Evolutionary conservation across 2,329 filamentous ascomycete species (phyloP), one percentile per base, ranked within the genome.

Genomic region (Xylaria sp.): DNA sequence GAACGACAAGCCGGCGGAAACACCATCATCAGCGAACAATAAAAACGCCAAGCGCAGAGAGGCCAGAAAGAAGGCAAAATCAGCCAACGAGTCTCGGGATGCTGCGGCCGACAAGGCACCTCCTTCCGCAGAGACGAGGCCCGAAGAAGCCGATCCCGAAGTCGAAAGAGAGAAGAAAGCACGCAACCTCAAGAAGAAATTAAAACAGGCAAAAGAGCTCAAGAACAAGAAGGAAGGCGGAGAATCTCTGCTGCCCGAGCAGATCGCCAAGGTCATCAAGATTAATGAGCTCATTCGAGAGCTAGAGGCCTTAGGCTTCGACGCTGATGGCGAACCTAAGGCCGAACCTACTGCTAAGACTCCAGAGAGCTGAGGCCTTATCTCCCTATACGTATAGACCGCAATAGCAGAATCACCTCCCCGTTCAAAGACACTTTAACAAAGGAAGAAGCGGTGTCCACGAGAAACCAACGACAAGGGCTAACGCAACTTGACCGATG

Each of bases 181-280:
- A 0, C 90, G 94, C 72, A 97, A 93, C 76, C 83, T 98, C 54
- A 92, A 91, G 80, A 99, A 99, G 86, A 99, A 98, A 82, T 84
- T 99, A 69, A 92, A 95, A 76, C 96, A 99, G 80, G 95, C 96
- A 3, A 92, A 90, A 74, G 96, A 98, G 1, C 85, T 99, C 63
- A 92, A 94, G 79, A 91, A 90, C 76, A 98, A 97, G 86, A 97
- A 97, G 81, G 93, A 97, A 28, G 90, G 90, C 65, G 96, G 96
- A 23, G 92, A 93, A 78, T 86, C 89, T 4, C 82, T 99, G 69
- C 85, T 98, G 31, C 95, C 94, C 0, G 96, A 99, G 83, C 96
- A 99, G 83, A 91, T 98, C 72, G 94, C 95, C 75, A 99, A 99
- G 84, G 93, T 99, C 65, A 97, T 97, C 80, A 97, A 96, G 82